Evolutionary conservation across 1,284 basidiomycete genomes (phyloP).

Genomic region (Cryptococcus deneoformans): DNA sequence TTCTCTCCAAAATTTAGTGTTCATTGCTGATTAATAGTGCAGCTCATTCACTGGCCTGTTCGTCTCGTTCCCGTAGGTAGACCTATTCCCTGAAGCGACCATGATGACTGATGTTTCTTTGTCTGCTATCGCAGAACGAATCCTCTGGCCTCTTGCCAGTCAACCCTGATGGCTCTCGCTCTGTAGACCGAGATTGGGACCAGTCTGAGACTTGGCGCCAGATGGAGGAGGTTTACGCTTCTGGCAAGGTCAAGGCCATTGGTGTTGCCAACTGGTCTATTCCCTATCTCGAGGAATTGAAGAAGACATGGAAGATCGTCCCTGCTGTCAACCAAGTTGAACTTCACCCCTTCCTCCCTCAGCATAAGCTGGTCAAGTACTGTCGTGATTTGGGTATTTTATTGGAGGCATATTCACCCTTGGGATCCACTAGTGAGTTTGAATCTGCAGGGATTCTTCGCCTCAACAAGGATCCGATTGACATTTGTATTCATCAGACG

Average conservation of each 20-base stretch:
- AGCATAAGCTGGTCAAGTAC: slow-evolving; percentile 67
- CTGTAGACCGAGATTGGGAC: slow-evolving; percentile 50
- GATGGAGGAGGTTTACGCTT: slow-evolving; percentile 58
- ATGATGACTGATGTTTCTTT: not conserved
- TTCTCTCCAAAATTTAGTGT: too few species aligned
- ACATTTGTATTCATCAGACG: slow-evolving; percentile 20
- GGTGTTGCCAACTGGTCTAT: slow-evolving; percentile 45
- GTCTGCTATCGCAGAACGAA: slow-evolving; percentile 24
- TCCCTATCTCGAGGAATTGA: slow-evolving; percentile 53
- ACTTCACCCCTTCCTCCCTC: slow-evolving; percentile 67
- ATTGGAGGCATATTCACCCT: slow-evolving; percentile 77
- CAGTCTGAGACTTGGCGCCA: slow-evolving; percentile 59
- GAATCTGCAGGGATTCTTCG: not conserved
- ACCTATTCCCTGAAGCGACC: not conserved
- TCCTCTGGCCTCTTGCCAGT: slow-evolving; percentile 36
- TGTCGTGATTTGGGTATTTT: slow-evolving; percentile 67
- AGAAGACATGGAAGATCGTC: slow-evolving; percentile 57
- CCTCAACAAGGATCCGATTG: not conserved
- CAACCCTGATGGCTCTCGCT: slow-evolving; percentile 42
- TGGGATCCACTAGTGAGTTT: slow-evolving; percentile 66
- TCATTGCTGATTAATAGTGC: too few species aligned
- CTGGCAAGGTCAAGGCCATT: slow-evolving; percentile 55
- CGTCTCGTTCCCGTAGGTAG: slow-evolving; percentile 2
- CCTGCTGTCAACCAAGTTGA: slow-evolving; percentile 72
- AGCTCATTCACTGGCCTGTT: slow-evolving; percentile 55